Base-by-base conservation (phyloP, 192 early-diverging fungal genomes). In the Gonapodya prolifera region DNA sequence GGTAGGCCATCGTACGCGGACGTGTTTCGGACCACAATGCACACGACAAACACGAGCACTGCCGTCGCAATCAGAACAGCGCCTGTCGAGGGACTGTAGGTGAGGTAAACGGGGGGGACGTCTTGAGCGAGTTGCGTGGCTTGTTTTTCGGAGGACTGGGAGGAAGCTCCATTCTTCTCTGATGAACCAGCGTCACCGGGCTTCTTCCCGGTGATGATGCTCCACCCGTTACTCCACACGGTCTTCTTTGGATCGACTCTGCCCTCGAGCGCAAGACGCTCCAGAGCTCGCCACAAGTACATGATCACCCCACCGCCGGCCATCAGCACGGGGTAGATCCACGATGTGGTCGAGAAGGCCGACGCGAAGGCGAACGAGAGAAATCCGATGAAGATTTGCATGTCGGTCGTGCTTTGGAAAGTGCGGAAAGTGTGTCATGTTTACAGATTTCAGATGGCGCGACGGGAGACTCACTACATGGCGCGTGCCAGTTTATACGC, bases 261-360 rank as follows among this genome's bases (percentile, higher is more conserved):
- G n/a, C n/a, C n/a, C n/a, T n/a, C n/a, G n/a, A n/a, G n/a, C 17
- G 16, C 16, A 34, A 13, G 16, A 17, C 17, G 45, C 31, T 77
- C 76, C 13, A 77, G 30, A 17, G 70, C 69, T 1, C 28, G 16
- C 69, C 35, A 31, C 35, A 77, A 28, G 16, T 23, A 82, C 36
- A 2, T 84, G 75, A 73, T 75, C 30, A 78, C 35, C 16, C 87
- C 89, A 34, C 86, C 86, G 35, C 77, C 35, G 17, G 84, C 82
- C 87, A 90, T 88, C n/a, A 88, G 35, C 33, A 83, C 83, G 1
- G 89, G 89, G 34, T 85, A 77, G 34, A 90, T 75, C 86, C 86
- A 88, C 78, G 8, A 77, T 78, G 75, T 82, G 86, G 30, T 83
- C 36, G n/a, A 75, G 77, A 0, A 80, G 80, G 71, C 77, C 18